These are phyloP conservation scores for Tylopilus sp. DNA, from an alignment of 768 basidiomycete genomes.

Conservation along the genomic window DNA sequence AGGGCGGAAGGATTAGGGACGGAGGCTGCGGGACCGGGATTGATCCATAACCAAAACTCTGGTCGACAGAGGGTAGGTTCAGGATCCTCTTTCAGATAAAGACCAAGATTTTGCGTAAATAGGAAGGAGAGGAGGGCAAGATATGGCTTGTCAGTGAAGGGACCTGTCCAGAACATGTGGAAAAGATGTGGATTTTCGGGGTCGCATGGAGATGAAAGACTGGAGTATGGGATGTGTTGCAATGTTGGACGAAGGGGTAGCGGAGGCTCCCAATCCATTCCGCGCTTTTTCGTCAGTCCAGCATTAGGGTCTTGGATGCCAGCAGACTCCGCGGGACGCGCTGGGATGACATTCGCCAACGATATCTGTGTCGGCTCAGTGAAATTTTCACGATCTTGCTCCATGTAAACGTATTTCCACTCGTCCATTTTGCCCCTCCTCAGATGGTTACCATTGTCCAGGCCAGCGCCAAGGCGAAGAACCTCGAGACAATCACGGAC, in stretches of 20 bases:
- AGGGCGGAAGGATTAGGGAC: conserved; percentile 81
- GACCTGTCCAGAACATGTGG: conserved; percentile 99
- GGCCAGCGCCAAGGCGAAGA: conserved; percentile 82
- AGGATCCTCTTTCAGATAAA: conserved; percentile 58
- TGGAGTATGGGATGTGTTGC: conserved; percentile 54
- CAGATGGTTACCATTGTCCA: conserved; percentile 77
- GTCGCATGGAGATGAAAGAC: conserved; percentile 68
- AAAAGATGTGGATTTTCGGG: conserved; percentile 83
- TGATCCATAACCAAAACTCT: conserved; percentile 98
- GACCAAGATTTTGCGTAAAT: conserved; percentile 90
- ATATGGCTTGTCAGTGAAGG: conserved; percentile 99
- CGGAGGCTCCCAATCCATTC: conserved; percentile 57
- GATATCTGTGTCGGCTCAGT: conserved; percentile 34
- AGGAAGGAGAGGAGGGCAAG: conserved; percentile 91
- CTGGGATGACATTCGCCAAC: conserved; percentile 31
- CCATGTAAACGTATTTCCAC: conserved; percentile 88
- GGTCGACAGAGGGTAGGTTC: conserved; percentile 65
- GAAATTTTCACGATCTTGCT: conserved; percentile 46
- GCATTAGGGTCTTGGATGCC: conserved; percentile 45
- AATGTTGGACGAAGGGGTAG: conserved; percentile 47
- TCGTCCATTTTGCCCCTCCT: conserved; percentile 73
- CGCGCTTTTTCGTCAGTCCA: conserved; percentile 56
- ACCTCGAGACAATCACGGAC: conserved; percentile 98
- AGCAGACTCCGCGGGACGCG: conserved; percentile 27
- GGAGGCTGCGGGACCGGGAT: conserved; percentile 92